Evolutionary conservation across 2,329 filamentous ascomycete species (phyloP), one percentile per base, ranked within the genome.

Genomic region (Drechmeria coniospora): DNA sequence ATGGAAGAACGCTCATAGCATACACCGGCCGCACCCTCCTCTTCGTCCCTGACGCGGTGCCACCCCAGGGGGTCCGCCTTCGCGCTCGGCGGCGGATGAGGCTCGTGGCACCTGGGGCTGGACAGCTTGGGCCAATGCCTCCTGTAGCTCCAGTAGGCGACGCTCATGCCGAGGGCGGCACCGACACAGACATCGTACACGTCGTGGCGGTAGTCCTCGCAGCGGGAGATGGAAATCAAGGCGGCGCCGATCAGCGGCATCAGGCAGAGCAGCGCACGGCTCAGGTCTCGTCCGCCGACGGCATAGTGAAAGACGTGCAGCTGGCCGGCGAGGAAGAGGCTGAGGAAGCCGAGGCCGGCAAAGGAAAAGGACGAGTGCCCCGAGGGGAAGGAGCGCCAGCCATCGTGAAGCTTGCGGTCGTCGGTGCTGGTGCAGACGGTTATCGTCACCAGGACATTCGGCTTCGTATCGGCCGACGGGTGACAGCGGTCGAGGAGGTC

Each of bases 341-440:
- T 65, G 12, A 84, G 54, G 45, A 80, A 90, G 3, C 81, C 80
- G 8, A 92, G 59, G 0, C 82, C 82, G 4, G 73, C 69, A 46
- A 90, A 92, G 1, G 79, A 66, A 46, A 86, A 86, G 33, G 74
- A 80, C 9, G 70, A 76, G 50, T 92, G 82, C 1, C 82, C 82
- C 2, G 73, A 79, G 1, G 82, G 82, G 41, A 90, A 92, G 14
- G 74, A 81, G 23, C 82, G 71, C 76, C 80, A 87, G 11, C 81
- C 82, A 41, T 92, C 82, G 36, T 90, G 77, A 4, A 92, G 63
- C 2, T 61, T 60, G 47, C 81, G 76, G 34, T 70, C 67, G 41
- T 74, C 51, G 2, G 69, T 65, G 42, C 84, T 65, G 8, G 79
- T 86, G 57, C 82, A 92, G 3, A 86, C 68, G 18, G 69, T 63